Base-by-base conservation (phyloP, 1,139 yeast genomes). In the Pichia sp. region DNA sequence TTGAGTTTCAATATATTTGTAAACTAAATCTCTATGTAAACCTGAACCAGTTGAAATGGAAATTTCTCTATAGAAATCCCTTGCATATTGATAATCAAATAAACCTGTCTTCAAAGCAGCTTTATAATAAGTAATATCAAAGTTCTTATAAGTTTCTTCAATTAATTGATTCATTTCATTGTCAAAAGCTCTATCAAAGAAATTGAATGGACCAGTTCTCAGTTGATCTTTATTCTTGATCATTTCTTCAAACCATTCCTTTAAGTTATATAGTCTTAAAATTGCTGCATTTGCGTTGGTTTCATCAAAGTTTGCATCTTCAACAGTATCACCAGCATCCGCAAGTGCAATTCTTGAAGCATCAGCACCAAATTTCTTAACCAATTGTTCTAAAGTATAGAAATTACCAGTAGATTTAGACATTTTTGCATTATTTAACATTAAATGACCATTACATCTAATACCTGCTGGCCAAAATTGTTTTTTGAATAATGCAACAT, bases 221-320 rank as follows among this genome's bases (percentile, higher is more conserved):
- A 86, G 75, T 26, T 72, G 61, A 51, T 73, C 79, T 53, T 71
- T 60, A 57, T 74, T 72, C 56, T 74, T 72, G 41, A 79, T 69
- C 47, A 79, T 71, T 49, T 84, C 92, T 66, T 88, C 97, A 66
- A 87, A 79, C 99, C 99, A 92, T 68, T 90, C 97, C 68, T 88
- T 90, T 66, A 92, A 75, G 49, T 89, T 92, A 66, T 81, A 86
- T 64, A 94, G 78, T 73, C 98, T 86, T 67, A 92, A 78, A 66
- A 94, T 90, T 40, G 97, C 97, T 43, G 98, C 97, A 63, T 94
- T 94, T 49, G 98, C 99, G 61, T 85, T 90, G 55, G 89, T 75
- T 71, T 94, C 98, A 64, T 92, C 98, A 63, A 94, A 87, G 73
- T 94, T 94, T 51, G 99, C 98, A 70, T 94, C 99, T 71, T 92